These are phyloP conservation scores for Durusdinium trenchii DNA, from an alignment of 73 alveolate genomes.

Conservation along the genomic window DNA sequence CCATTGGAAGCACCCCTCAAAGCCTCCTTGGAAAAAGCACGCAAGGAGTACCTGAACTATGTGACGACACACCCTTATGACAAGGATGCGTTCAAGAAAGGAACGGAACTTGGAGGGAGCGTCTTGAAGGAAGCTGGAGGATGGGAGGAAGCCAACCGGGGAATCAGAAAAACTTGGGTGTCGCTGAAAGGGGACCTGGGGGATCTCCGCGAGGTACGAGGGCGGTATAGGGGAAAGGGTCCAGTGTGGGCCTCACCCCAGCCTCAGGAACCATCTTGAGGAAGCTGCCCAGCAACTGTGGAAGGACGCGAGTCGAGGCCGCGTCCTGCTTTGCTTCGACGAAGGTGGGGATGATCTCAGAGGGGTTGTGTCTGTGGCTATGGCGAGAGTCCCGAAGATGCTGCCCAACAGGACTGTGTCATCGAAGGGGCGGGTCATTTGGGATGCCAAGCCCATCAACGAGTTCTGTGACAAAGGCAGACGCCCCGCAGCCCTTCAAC, in stretches of 20 bases:
- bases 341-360: background rate
- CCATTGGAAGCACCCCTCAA: background rate
- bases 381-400: conserved; percentile 47
- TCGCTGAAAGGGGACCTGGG: background rate
- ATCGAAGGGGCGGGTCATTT: background rate
- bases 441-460: background rate
- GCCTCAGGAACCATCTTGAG: background rate
- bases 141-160: background rate
- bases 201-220: background rate
- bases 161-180: background rate
- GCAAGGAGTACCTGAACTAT: background rate
- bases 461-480: background rate
- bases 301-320: conserved; percentile 5
- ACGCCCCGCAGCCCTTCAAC: conserved; percentile 48
- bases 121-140: background rate
- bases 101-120: background rate
- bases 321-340: background rate
- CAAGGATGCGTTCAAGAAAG: background rate
- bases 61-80: background rate
- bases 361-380: conserved; percentile 12
- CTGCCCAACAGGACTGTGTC: conserved; percentile 10
- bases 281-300: conserved; percentile 44
- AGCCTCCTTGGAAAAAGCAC: background rate
- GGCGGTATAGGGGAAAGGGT: background rate
- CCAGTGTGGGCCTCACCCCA: background rate